Conservation (phyloP, 2,329 filamentous ascomycete species). For the Myotisia sp. region DNA sequence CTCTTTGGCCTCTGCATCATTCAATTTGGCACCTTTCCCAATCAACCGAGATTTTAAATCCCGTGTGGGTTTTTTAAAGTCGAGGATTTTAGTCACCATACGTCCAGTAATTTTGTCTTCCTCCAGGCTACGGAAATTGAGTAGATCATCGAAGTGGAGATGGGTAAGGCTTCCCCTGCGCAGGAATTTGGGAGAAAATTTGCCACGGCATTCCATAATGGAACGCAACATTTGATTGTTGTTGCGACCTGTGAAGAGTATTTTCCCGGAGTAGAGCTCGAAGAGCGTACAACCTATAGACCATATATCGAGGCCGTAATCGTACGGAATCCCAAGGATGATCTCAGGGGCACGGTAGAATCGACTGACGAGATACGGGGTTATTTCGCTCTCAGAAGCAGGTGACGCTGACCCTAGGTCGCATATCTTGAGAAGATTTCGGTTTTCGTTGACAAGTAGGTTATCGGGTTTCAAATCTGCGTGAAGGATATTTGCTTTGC, state of each 20-base stretch:
- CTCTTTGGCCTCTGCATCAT: conserved; percentile 59
- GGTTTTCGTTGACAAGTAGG: conserved; percentile 74
- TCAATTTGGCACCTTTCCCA: conserved; percentile 57
- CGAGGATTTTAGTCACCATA: conserved; percentile 38
- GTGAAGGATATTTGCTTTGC: conserved; percentile 85
- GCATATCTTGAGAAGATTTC: conserved; percentile 81
- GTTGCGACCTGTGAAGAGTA: conserved; percentile 83
- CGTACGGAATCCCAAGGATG: conserved; percentile 90
- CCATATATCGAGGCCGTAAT: conserved; percentile 94
- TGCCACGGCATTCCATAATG: conserved; percentile 92
- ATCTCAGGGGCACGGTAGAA: conserved; percentile 97
- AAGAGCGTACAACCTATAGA: conserved; percentile 94
- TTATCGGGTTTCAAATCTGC: conserved; percentile 97
- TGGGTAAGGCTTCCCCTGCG: conserved; percentile 63
- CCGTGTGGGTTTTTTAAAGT: conserved; percentile 54
- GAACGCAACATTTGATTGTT: conserved; percentile 97
- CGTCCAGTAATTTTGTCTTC: conserved; percentile 77
- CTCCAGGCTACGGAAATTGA: conserved; percentile 74
- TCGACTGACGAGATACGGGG: conserved; percentile 86
- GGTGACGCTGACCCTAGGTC: conserved; percentile 95
- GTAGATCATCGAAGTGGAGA: conserved; percentile 69
- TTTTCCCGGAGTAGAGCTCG: conserved; percentile 94
- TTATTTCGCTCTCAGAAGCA: conserved; percentile 78
- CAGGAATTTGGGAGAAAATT: conserved; percentile 77
- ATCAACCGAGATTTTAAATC: conserved; percentile 71